phyloP scores from a whole-genome alignment of 2,329 filamentous ascomycete species.

The Bipolaris cookei region DNA sequence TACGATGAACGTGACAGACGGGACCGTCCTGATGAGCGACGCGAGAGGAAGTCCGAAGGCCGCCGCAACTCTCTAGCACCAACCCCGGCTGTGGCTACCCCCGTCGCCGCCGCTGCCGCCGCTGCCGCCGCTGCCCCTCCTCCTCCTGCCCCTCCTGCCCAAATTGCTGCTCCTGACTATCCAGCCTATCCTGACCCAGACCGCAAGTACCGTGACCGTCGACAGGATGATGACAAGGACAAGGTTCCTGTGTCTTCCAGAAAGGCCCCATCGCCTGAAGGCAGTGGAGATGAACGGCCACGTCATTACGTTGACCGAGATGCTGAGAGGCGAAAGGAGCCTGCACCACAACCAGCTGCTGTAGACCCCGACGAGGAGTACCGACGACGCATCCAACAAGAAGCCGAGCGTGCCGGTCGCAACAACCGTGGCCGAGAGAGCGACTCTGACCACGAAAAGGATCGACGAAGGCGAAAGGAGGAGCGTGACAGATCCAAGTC shows the following conservation, averaged over 20 bases:
- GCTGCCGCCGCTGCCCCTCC: slow-evolving; percentile 16
- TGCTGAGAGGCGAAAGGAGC: slow-evolving; percentile 42
- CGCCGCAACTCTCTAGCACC: slow-evolving; percentile 26
- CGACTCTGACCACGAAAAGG: slow-evolving; percentile 45
- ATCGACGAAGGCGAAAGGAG: slow-evolving; percentile 45
- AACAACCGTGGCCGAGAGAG: slow-evolving; percentile 37
- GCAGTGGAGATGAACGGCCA: slow-evolving; percentile 44
- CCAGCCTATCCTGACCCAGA: slow-evolving; percentile 32
- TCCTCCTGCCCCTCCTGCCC: slow-evolving; percentile 15
- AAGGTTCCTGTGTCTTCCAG: slow-evolving; percentile 28
- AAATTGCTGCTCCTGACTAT: slow-evolving; percentile 22
- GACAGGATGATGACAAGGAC: slow-evolving; percentile 41
- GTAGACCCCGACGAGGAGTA: slow-evolving; percentile 60
- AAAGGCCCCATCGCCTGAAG: slow-evolving; percentile 41
- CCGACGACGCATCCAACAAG: slow-evolving; percentile 55
- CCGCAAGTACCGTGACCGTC: slow-evolving; percentile 39
- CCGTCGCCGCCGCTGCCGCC: slow-evolving; percentile 22
- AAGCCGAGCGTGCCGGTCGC: slow-evolving; percentile 49
- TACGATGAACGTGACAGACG: slow-evolving; percentile 41
- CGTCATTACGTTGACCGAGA: slow-evolving; percentile 49
- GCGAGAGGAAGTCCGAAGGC: slow-evolving; percentile 29
- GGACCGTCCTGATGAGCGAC: slow-evolving; percentile 36
- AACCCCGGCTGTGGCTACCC: slow-evolving; percentile 23
- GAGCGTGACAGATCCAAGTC: slow-evolving; percentile 36
- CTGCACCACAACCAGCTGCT: slow-evolving; percentile 34